phyloP scores from a whole-genome alignment of 768 basidiomycete genomes.

The Serendipita indica region DNA sequence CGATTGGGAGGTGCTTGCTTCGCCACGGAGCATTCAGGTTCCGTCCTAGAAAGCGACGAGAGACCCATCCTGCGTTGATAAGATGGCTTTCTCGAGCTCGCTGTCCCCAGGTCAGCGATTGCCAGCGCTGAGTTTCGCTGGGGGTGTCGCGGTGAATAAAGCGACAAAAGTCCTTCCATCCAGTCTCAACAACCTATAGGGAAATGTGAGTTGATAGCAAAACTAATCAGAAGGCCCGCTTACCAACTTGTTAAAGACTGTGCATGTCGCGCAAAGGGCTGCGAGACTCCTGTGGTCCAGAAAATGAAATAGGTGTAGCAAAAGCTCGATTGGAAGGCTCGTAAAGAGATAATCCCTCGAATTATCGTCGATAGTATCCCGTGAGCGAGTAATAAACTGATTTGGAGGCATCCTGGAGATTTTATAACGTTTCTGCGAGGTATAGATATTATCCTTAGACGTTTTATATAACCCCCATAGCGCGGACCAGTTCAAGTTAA shows the following conservation, averaged over 20 bases:
- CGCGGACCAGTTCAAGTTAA: no score
- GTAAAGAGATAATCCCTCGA: no score
- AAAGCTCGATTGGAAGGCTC: background rate
- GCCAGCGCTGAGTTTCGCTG: background rate
- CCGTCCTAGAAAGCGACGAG: conserved; percentile 39
- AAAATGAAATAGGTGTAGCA: background rate
- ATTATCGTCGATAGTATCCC: no score
- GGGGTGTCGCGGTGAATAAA: background rate
- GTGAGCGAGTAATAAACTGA: no score
- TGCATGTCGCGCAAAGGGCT: background rate
- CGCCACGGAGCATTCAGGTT: conserved; percentile 48
- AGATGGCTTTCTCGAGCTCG: conserved; percentile 15
- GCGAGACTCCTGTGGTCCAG: background rate
- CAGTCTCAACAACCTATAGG: background rate
- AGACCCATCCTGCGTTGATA: conserved; percentile 40
- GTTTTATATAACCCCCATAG: no score
- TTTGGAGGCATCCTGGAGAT: no score
- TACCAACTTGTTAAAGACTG: background rate
- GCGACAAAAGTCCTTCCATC: background rate
- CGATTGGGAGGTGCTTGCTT: conserved; percentile 38
- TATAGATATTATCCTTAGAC: no score
- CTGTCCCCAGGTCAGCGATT: background rate
- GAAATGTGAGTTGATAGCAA: background rate
- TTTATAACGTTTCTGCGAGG: no score
- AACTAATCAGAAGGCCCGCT: background rate